Base-by-base conservation (phyloP, 768 basidiomycete species). In the Thelephora ganbajun region DNA sequence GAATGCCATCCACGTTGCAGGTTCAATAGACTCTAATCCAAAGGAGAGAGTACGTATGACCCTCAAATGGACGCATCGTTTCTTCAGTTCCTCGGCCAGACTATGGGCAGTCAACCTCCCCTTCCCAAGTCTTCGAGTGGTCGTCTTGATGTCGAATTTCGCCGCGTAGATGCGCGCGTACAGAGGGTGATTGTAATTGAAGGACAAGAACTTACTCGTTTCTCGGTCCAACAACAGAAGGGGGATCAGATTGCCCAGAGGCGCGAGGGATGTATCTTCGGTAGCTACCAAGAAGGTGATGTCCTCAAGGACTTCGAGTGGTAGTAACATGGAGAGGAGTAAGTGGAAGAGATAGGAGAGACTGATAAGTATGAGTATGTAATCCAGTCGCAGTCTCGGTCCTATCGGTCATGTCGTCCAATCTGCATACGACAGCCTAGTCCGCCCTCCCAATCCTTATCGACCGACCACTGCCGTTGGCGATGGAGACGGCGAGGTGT, bases 301-400 rank as follows among this genome's bases (percentile, higher is more conserved):
- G 45, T 79, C 77, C 58, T 90, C 82, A 41, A 92, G 70, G 35
- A 91, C 71, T 62, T 91, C 89, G 50, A 74, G 74, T 12, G 88
- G 88, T 9, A 30, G 9, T 9, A 30, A 30, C 39, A 91, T 63
- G 5, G 64, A 41, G 18, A 5, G 19, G 14, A 14, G 4, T 14
- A 30, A 30, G 26, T 30, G 26, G 26, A 9, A 30, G 26, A 9
- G 26, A 30, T 9, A 9, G 4, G 26, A 30, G 26, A 30, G 26
- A 9, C 26, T 30, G 26, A 30, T 30, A 9, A 30, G 26, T 9
- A 9, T 9, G 26, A 30, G 26, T 30, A 30, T 30, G 26, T 30
- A 30, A 30, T 30, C 9, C n/a, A n/a, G n/a, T n/a, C n/a, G n/a
- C n/a, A n/a, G n/a, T n/a, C n/a, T n/a, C n/a, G n/a, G n/a, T n/a